Conservation (phyloP, 1,284 basidiomycete species). For the Naganishia albida region DNA sequence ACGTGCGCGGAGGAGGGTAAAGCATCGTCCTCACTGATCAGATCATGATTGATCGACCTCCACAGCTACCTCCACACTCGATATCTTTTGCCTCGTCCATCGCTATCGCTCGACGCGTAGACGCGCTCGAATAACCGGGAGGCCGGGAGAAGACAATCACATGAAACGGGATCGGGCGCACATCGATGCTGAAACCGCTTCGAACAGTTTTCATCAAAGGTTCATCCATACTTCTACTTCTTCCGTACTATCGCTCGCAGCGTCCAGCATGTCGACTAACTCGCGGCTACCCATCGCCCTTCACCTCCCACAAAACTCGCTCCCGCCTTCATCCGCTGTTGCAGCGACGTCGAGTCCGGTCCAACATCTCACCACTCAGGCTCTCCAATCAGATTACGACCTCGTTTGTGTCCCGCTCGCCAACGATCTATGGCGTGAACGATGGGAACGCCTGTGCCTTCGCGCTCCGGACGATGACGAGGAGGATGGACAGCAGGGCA, state of each 20-base stretch:
- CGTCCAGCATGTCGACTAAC: slow-evolving; percentile 2
- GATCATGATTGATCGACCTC: too few species aligned
- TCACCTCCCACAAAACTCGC: slow-evolving; percentile 26
- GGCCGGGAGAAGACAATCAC: too few species aligned
- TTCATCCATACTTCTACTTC: slow-evolving; percentile 10
- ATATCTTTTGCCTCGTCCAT: too few species aligned
- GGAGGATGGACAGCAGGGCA: slow-evolving; percentile 35
- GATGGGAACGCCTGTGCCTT: slow-evolving; percentile 89
- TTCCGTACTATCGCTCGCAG: neutral
- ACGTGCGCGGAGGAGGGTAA: too few species aligned
- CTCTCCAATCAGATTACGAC: slow-evolving; percentile 56
- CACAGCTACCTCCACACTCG: too few species aligned
- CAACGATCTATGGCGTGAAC: slow-evolving; percentile 77
- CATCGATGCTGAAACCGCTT: neutral
- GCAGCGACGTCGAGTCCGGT: slow-evolving; percentile 42
- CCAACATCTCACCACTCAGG: slow-evolving; percentile 42
- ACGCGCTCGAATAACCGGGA: too few species aligned
- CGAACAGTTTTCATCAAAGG: slow-evolving; percentile 14
- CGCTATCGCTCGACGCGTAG: too few species aligned
- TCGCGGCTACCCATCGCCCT: slow-evolving; percentile 33
- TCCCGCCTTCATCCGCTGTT: slow-evolving; percentile 31
- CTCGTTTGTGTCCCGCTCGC: slow-evolving; percentile 78
- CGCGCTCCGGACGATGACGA: slow-evolving; percentile 57
- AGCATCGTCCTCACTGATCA: too few species aligned
- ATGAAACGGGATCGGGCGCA: too few species aligned